Evolutionary conservation across 106 monocot genomes (phyloP), one percentile per base, ranked within the genome.

Genomic region (Dendrobium nobile): DNA sequence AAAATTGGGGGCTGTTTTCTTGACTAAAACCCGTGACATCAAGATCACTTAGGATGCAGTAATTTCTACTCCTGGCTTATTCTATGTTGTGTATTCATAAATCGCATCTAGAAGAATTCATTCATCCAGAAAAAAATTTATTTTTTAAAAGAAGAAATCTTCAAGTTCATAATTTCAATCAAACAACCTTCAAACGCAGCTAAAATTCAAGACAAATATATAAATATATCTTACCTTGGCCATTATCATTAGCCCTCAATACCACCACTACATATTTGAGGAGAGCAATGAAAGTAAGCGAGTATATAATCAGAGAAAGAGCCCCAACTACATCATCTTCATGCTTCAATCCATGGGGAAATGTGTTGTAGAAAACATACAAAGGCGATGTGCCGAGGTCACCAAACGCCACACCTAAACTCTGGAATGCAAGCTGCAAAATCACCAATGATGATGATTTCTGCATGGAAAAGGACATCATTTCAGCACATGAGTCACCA

Each of bases 301-400:
- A 89, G 83, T 98, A 98, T 77, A 98, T 98, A 56, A 98, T 95
- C 79, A 98, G 82, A 67, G 94, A 98, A 83, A 98, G 97, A 73
- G 97, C 97, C 83, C 97, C 97, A 77, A 98, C 84, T 54, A 98
- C 75, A 73, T 94, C 64, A 41, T 98, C 97, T 10, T 77, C 56
- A 85, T 98, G 89, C 8, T 89, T 76, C 54, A 98, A 80, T 54
- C 89, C 92, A 51, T 87, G 64, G 65, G 97, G 89, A 85, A 98
- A 98, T 73, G 89, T 88, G 73, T 94, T 98, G 80, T 89, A 89
- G 78, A 98, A 98, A 41, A 98, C 97, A 79, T 98, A 98, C 73
- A 98, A 64, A 17, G 97, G 97, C 19, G 94, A 94, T 47, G 97
- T 98, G 3, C 97, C 97, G 68, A 98, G 79, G 82, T 98, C 97